Percentiles rank a stretch among this genome's conserved stretches.
phyloP scores from a whole-genome alignment of 768 basidiomycete genomes.

The Suillus subluteus region DNA sequence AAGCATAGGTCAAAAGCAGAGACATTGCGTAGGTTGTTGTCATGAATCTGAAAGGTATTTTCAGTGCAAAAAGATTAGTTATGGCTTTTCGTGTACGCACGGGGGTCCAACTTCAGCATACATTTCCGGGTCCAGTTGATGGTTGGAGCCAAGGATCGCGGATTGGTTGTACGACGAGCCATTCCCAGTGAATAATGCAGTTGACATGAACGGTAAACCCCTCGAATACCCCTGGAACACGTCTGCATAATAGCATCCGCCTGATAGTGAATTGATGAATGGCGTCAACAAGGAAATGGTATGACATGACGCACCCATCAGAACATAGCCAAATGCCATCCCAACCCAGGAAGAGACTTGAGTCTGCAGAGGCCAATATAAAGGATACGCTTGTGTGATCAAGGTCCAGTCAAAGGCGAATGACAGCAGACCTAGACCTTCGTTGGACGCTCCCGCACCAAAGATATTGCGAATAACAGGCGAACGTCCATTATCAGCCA shows the following conservation, averaged over 20 bases:
- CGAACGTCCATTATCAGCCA: constrained; percentile 50
- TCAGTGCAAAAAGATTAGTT: constrained; percentile 8
- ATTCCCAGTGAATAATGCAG: constrained; percentile 41
- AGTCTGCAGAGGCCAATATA: constrained; percentile 60
- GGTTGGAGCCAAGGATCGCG: constrained; percentile 16
- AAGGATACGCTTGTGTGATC: constrained; percentile 55
- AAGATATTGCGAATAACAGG: constrained; percentile 44
- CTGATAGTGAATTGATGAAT: neutral
- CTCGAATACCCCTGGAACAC: constrained; percentile 43
- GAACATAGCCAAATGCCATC: constrained; percentile 24
- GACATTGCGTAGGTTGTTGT: constrained; percentile 22
- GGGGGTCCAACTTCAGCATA: constrained; percentile 18
- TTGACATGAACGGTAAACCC: constrained; percentile 52
- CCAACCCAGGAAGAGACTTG: constrained; percentile 32
- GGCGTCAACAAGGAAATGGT: neutral
- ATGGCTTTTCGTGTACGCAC: constrained; percentile 12
- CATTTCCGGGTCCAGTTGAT: constrained; percentile 16
- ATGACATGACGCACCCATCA: constrained; percentile 35
- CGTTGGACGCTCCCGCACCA: constrained; percentile 53
- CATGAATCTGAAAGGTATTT: constrained; percentile 18
- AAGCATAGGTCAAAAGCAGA: constrained; percentile 15
- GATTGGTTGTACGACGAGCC: constrained; percentile 19
- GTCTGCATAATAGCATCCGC: constrained; percentile 39
- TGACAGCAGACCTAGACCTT: constrained; percentile 52
- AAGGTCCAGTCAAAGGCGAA: constrained; percentile 56